Base-by-base conservation (phyloP, 345 rosid species). In the Microcos paniculata region DNA sequence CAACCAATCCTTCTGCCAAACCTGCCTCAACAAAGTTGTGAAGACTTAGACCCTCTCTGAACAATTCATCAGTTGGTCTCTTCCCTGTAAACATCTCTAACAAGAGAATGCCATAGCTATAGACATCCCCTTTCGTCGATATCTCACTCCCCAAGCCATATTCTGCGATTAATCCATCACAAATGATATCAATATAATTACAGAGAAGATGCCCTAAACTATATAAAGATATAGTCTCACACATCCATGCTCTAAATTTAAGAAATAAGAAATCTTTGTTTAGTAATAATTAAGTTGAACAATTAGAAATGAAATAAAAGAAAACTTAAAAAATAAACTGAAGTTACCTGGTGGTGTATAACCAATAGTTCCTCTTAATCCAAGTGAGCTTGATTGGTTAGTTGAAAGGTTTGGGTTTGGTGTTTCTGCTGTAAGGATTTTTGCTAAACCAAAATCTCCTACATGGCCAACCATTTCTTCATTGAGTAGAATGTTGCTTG, bases 91-190 rank as follows among this genome's bases (percentile, higher is more conserved):
- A 65, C 72, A 81, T 55, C 77, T 85, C 81, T 4, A 83, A 14
- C 61, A 83, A 48, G 0, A 85, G 55, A 14, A 85, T 79, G 1
- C 86, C 86, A 55, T 38, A 82, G 26, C 84, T 80, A 9, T 80
- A 77, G 24, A 85, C 74, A 74, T 85, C 83, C 0, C 84, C 84
- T 12, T 26, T 4, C 0, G 62, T 70, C 13, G 86, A 78, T 1
- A 71, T 78, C 6, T 24, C 66, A 0, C 76, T 74, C 28, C 86
- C 84, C 78, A 74, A 15, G 1, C 83, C 86, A 67, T 85, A 83
- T 42, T 85, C 83, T 83, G 75, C 30, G 65, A 71, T 55, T 4
- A 31, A 11, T 45, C 10, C n/a, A 51, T 69, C 15, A 69, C 15
- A 46, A 11, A 31, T 43, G 18, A 31, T 23, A 40, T 3, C 42